Conservation (phyloP, 305 asterid species). For the Solanum hybrid region DNA sequence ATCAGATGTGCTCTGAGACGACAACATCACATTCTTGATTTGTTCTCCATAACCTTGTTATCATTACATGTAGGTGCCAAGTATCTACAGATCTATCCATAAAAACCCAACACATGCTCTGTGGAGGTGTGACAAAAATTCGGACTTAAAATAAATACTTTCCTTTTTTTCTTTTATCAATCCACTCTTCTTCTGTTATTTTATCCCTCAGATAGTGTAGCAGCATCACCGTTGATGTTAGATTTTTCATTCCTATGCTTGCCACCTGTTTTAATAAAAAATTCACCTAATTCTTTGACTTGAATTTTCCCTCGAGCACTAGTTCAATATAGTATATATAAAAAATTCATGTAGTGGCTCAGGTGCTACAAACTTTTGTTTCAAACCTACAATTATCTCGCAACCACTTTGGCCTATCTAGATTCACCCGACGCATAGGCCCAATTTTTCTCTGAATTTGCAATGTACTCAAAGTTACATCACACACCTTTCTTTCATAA, state of each 20-base stretch:
- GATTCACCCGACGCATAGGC: background rate
- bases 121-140: no score
- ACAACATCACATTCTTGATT: no score
- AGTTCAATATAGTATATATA: background rate
- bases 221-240: background rate
- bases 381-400: background rate
- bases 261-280: background rate
- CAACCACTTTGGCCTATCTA: background rate
- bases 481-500: background rate
- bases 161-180: no score
- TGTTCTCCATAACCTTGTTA: no score
- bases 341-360: fast-evolving
- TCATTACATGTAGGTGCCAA: no score
- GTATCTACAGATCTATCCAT: no score
- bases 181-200: no score
- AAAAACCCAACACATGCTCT: no score
- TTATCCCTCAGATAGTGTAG: background rate
- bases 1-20: no score
- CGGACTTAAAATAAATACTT: no score
- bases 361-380: background rate
- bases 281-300: background rate
- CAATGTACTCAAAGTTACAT: background rate
- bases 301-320: no score
- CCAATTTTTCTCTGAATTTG: no score
- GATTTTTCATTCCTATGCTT: background rate